Evolutionary conservation across 2,329 filamentous ascomycete species (phyloP).

Genomic region (Exophiala calicioides): DNA sequence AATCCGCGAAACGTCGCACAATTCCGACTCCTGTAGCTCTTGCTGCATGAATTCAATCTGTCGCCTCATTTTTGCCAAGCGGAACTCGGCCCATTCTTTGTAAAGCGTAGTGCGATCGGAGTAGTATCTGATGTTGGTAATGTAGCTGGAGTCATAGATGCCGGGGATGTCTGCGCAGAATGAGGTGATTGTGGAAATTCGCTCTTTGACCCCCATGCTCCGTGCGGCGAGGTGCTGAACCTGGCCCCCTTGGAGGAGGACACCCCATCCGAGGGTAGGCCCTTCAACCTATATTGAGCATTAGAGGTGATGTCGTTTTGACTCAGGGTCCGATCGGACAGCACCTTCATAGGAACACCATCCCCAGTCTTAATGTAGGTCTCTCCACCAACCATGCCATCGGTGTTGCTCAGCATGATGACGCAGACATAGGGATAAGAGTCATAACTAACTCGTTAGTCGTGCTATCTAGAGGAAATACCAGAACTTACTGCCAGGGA

Average conservation of each 20-base stretch:
- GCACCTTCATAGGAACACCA: slow-evolving; percentile 5
- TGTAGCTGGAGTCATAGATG: slow-evolving; percentile 59
- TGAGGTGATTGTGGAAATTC: slow-evolving; percentile 66
- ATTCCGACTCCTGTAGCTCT: neutral
- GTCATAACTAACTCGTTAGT: slow-evolving; percentile 27
- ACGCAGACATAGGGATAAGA: slow-evolving; percentile 29
- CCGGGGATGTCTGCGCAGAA: slow-evolving; percentile 59
- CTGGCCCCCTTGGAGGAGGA: slow-evolving; percentile 66
- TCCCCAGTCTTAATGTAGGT: slow-evolving; percentile 44
- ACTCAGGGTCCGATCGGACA: too few relatives aligned
- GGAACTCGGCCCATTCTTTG: slow-evolving; percentile 61
- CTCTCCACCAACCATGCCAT: slow-evolving; percentile 53
- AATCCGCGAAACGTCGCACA: slow-evolving; percentile 1
- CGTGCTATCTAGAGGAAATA: slow-evolving; percentile 21
- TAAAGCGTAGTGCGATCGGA: slow-evolving; percentile 60
- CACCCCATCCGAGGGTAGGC: slow-evolving; percentile 50
- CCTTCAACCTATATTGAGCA: slow-evolving; percentile 5
- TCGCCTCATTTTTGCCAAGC: slow-evolving; percentile 43
- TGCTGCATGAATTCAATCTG: slow-evolving; percentile 3
- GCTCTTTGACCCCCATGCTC: slow-evolving; percentile 56
- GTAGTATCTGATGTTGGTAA: slow-evolving; percentile 60
- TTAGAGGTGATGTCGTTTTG: too few relatives aligned
- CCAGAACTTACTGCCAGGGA: slow-evolving; percentile 14
- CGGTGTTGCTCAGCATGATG: slow-evolving; percentile 41
- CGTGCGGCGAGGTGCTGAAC: slow-evolving; percentile 64